Evolutionary conservation across 2,329 filamentous ascomycete genomes (phyloP).

Genomic region (Sclerotinia minor): DNA sequence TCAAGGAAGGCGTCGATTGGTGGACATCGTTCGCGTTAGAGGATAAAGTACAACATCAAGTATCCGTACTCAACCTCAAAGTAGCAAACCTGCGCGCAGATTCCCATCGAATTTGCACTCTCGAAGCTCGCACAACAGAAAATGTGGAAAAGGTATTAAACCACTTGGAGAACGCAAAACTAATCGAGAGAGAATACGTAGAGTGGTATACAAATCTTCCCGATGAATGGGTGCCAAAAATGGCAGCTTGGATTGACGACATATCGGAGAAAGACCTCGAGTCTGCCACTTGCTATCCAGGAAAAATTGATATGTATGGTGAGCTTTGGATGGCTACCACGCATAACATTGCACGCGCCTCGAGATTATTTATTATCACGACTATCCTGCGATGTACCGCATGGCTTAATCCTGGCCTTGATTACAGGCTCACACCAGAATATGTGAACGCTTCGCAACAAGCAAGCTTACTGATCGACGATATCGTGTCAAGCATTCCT

Average conservation of each 20-base stretch:
- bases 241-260: conserved; percentile 54
- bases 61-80: conserved; percentile 50
- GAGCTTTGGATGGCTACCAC: conserved; percentile 59
- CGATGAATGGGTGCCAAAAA: conserved; percentile 50
- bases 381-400: conserved; percentile 59
- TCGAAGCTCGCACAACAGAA: conserved; percentile 48
- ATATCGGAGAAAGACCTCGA: background rate
- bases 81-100: conserved; percentile 55
- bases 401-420: conserved; percentile 58
- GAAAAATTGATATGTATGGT: conserved; percentile 57
- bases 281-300: conserved; percentile 45
- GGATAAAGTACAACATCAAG: conserved; percentile 50
- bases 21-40: conserved; percentile 55
- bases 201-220: conserved; percentile 54
- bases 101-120: conserved; percentile 51
- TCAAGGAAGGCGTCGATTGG: conserved; percentile 56
- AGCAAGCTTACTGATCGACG: conserved; percentile 54
- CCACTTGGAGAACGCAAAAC: conserved; percentile 52
- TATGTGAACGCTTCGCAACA: conserved; percentile 55
- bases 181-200: conserved; percentile 51
- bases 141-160: conserved; percentile 52
- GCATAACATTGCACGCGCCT: conserved; percentile 57
- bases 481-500: conserved; percentile 60
- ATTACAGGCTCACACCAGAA: conserved; percentile 61
- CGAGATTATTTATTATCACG: conserved; percentile 55